phyloP scores from a whole-genome alignment of 331 rosid genomes.

The Stylosanthes scabra region DNA sequence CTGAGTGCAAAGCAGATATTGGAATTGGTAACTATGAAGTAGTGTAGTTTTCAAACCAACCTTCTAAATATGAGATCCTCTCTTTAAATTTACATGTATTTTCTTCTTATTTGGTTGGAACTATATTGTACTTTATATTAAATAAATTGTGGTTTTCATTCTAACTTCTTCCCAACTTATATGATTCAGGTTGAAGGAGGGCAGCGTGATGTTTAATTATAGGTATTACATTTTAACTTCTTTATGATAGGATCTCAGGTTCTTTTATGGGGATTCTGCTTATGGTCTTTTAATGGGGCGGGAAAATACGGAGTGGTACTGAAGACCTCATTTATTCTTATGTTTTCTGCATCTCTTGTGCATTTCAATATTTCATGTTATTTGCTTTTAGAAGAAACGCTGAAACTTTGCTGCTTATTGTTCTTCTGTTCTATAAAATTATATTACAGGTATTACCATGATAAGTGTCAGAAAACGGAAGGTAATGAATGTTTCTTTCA shows the following conservation, averaged over 20 bases:
- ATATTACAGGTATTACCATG: conserved; percentile 65
- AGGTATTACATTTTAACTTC: conserved; percentile 53
- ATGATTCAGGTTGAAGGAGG: conserved; percentile 69
- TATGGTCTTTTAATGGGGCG: not conserved
- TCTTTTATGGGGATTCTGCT: conserved; percentile 7
- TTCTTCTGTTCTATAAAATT: conserved; percentile 26
- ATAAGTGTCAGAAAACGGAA: conserved; percentile 64
- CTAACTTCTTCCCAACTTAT: conserved; percentile 38
- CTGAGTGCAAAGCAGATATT: not conserved
- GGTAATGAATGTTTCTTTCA: conserved; percentile 51
- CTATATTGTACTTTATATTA: conserved; percentile 33
- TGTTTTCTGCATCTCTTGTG: conserved; percentile 19
- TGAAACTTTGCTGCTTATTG: not conserved
- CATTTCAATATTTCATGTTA: not conserved
- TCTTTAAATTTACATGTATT: not conserved
- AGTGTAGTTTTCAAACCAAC: not conserved
- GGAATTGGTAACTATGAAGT: not conserved
- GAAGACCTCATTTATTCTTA: not conserved
- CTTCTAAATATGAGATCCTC: too few species aligned
- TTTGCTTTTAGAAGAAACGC: conserved; percentile 7
- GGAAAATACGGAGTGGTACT: conserved; percentile 27
- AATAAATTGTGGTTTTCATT: conserved; percentile 17
- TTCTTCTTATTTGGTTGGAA: not conserved
- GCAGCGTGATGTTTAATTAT: conserved; percentile 68
- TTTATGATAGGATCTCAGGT: not conserved